Evolutionary conservation across 2,329 filamentous ascomycete species (phyloP).

Genomic region (Paecilomyces sp.): DNA sequence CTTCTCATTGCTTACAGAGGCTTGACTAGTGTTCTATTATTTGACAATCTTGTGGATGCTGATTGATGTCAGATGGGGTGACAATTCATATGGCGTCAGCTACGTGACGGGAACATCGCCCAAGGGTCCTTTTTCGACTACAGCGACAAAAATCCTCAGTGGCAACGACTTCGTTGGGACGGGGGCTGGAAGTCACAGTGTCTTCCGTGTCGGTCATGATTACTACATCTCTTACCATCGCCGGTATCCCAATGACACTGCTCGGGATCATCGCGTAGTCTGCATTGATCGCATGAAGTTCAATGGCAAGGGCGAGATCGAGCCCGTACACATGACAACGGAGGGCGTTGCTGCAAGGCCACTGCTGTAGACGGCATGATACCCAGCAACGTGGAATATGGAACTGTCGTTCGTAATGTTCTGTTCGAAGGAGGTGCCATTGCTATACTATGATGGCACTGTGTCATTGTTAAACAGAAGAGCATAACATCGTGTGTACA

Average conservation of each 20-base stretch:
- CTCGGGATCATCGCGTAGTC: constrained; percentile 40
- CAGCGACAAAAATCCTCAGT: constrained; percentile 29
- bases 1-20: background rate
- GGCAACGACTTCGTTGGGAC: constrained; percentile 18
- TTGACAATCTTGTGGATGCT: background rate
- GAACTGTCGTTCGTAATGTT: background rate
- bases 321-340: constrained; percentile 33
- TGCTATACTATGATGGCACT: background rate
- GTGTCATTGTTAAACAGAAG: background rate
- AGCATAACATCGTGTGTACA: background rate
- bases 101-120: constrained; percentile 36
- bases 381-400: background rate
- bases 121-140: constrained; percentile 35
- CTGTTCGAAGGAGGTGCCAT: background rate
- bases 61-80: constrained; percentile 31
- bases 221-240: constrained; percentile 45
- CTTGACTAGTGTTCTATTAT: no score
- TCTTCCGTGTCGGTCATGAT: constrained; percentile 34
- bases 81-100: constrained; percentile 40
- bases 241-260: constrained; percentile 36
- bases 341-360: constrained; percentile 17
- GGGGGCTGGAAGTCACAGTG: constrained; percentile 37
- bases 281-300: constrained; percentile 46
- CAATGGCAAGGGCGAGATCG: constrained; percentile 36
- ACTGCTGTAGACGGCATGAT: background rate